These are phyloP conservation scores for Aspergillus jensenii DNA, from an alignment of 2,329 filamentous ascomycete genomes.

Conservation along the genomic window DNA sequence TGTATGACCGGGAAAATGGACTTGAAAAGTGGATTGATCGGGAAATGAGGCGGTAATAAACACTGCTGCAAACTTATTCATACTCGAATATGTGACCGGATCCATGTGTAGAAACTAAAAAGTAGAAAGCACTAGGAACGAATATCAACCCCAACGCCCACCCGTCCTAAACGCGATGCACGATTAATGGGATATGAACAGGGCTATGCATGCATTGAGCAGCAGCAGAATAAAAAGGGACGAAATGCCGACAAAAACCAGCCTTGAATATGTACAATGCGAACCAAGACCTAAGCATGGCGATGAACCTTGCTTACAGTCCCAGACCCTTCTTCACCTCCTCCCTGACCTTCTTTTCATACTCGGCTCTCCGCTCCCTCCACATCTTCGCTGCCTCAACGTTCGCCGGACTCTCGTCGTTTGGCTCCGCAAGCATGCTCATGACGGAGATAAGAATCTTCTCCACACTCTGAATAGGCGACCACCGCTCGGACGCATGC, in stretches of 20 bases:
- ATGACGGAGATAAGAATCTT: constrained; percentile 97
- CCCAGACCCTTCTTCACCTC: constrained; percentile 79
- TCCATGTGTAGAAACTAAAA: not conserved
- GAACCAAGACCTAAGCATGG: not conserved
- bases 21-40: constrained; percentile 46
- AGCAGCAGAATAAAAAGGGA: not conserved
- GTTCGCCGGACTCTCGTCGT: constrained; percentile 95
- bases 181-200: not conserved
- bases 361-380: constrained; percentile 78
- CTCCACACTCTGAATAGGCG: constrained; percentile 93
- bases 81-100: not conserved
- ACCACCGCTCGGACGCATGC: constrained; percentile 92
- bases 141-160: constrained; percentile 23
- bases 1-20: constrained; percentile 46
- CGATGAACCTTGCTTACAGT: constrained; percentile 49
- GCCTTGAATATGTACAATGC: not conserved
- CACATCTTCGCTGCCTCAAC: constrained; percentile 97
- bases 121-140: constrained; percentile 6
- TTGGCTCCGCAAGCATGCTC: constrained; percentile 97
- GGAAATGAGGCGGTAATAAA: constrained; percentile 25
- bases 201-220: constrained; percentile 8
- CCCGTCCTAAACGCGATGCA: not conserved
- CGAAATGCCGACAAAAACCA: not conserved
- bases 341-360: constrained; percentile 80
- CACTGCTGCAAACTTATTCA: not conserved